Percentiles rank a stretch among this genome's conserved stretches.
Conservation (phyloP, 306 rosid genomes). For the Vigna hirtella region DNA sequence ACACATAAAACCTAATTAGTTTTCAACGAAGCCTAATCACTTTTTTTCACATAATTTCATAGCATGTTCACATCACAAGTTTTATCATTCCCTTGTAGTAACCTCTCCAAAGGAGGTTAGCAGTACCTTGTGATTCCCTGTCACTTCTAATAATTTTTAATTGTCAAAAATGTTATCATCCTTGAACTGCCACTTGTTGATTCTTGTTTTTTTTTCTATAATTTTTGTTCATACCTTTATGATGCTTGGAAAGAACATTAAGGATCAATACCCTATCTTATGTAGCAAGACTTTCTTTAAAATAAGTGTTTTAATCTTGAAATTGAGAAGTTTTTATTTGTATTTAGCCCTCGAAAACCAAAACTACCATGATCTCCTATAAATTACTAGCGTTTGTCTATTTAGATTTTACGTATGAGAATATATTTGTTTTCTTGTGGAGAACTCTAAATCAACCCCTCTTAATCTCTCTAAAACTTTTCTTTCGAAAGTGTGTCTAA, state of each 20-base stretch:
- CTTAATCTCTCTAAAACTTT: neutral
- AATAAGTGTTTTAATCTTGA: neutral
- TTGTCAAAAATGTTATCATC: neutral
- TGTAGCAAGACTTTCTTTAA: neutral
- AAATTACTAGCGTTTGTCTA: neutral
- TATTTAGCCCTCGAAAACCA: neutral
- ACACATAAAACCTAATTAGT: neutral
- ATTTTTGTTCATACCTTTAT: neutral
- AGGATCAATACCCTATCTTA: neutral
- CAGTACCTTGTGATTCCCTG: neutral
- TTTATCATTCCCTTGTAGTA: neutral
- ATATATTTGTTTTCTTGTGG: neutral
- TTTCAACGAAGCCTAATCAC: neutral
- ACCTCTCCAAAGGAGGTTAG: neutral
- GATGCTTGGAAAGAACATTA: neutral
- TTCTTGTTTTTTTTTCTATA: neutral
- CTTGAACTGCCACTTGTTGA: neutral
- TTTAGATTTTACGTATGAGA: neutral
- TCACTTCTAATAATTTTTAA: neutral
- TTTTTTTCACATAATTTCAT: neutral
- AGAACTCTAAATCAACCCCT: neutral
- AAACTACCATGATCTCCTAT: neutral
- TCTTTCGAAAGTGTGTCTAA: neutral
- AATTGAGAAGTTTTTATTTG: neutral
- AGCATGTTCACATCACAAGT: neutral